Evolutionary conservation across 495 filamentous ascomycete species (phyloP).

Genomic region (Apiosordaria backusii): DNA sequence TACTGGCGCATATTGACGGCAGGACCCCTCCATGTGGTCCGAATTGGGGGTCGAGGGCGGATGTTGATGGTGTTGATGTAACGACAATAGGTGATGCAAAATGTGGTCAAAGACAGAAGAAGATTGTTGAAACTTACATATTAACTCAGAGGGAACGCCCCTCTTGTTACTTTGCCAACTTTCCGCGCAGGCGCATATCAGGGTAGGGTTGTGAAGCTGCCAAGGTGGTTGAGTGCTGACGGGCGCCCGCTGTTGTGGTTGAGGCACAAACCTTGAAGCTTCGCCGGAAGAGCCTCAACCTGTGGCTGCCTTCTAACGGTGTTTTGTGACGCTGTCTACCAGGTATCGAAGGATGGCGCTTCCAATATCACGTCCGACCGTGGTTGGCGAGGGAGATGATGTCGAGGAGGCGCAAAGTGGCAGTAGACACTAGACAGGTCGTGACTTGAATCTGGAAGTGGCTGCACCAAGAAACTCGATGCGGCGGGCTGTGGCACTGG

Average conservation of each 20-base stretch:
- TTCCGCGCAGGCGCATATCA: neutral
- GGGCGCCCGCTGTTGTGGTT: neutral
- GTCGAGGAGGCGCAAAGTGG: neutral
- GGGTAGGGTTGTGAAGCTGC: neutral
- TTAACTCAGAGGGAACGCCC: slow-evolving; percentile 8
- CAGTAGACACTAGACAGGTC: neutral
- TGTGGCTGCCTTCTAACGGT: neutral
- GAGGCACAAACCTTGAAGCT: neutral
- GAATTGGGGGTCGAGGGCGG: too few relatives aligned
- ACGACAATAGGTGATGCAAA: neutral
- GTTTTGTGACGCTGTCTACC: neutral
- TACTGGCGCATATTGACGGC: neutral
- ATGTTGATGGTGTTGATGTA: neutral
- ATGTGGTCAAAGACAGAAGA: neutral
- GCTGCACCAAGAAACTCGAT: neutral
- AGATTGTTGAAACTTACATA: neutral
- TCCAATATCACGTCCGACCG: neutral
- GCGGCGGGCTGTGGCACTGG: too few relatives aligned
- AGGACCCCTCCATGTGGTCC: neutral
- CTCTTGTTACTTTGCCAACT: neutral
- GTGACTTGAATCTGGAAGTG: neutral
- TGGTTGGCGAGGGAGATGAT: neutral
- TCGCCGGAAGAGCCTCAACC: neutral
- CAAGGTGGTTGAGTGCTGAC: neutral
- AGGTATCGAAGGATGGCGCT: neutral